Evolutionary conservation across 768 basidiomycete species (phyloP).

Genomic region (Lentinula sp.): DNA sequence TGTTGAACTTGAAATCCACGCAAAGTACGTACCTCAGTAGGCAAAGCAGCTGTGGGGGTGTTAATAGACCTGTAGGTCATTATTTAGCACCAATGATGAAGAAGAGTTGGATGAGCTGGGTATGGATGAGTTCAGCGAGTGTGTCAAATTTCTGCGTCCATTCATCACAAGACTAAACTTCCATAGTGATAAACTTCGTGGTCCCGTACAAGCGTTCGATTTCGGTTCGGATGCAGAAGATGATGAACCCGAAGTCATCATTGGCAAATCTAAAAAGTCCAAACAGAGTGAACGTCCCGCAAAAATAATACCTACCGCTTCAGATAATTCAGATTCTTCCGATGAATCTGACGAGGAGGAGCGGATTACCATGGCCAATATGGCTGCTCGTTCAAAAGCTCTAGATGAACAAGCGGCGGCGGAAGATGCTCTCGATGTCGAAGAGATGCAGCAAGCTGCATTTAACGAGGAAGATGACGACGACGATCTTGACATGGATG

Average conservation of each 20-base stretch:
- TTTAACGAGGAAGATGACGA: conserved; percentile 41
- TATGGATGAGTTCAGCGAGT: conserved; percentile 28
- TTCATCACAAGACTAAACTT: background rate
- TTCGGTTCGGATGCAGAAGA: conserved; percentile 59
- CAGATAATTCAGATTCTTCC: conserved; percentile 43
- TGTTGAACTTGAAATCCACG: conserved; percentile 33
- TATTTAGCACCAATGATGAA: conserved; percentile 44
- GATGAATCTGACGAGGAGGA: conserved; percentile 42
- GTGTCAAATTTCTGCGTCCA: background rate
- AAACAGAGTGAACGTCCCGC: conserved; percentile 43
- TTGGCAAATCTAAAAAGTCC: conserved; percentile 41
- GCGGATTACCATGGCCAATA: conserved; percentile 70
- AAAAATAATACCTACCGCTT: conserved; percentile 46
- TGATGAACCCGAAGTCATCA: conserved; percentile 26
- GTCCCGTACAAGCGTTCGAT: conserved; percentile 54
- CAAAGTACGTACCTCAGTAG: conserved; percentile 24
- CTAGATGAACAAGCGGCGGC: conserved; percentile 61
- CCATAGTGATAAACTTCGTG: conserved; percentile 45
- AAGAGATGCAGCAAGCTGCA: conserved; percentile 57
- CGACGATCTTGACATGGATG: conserved; percentile 34
- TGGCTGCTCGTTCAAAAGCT: conserved; percentile 76
- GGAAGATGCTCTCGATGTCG: conserved; percentile 64
- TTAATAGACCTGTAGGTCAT: conserved; percentile 23
- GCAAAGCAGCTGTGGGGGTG: background rate
- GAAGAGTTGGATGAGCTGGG: conserved; percentile 46